Percentiles rank a stretch among this genome's conserved stretches.
Evolutionary conservation across 1,139 yeast genomes (phyloP).

Genomic region (Wickerhamiella infanticola): DNA sequence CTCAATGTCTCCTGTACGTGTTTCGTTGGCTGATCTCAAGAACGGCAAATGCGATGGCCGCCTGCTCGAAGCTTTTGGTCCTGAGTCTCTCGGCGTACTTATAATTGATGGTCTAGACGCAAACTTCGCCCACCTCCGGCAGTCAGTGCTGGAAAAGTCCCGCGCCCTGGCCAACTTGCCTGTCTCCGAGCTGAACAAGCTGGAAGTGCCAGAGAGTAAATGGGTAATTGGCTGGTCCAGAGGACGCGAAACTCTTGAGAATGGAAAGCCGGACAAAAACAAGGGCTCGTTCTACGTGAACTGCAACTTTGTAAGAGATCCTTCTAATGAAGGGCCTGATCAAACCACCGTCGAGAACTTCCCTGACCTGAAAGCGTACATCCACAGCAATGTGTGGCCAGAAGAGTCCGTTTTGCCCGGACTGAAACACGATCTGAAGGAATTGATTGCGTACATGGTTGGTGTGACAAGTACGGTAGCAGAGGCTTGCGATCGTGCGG

Average conservation of each 20-base stretch:
- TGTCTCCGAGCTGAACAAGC: conserved; percentile 20
- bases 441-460: conserved; percentile 33
- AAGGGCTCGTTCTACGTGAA: conserved; percentile 50
- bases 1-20: background rate
- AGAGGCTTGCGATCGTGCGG: conserved; percentile 36
- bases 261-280: conserved; percentile 32
- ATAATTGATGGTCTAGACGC: conserved; percentile 34
- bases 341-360: conserved; percentile 17
- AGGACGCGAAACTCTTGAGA: conserved; percentile 37
- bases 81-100: conserved; percentile 39
- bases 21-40: background rate
- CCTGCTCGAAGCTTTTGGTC: conserved; percentile 38
- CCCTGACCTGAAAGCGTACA: conserved; percentile 30
- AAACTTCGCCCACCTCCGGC: conserved; percentile 28
- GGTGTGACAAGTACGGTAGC: conserved; percentile 39
- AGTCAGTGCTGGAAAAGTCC: conserved; percentile 32
- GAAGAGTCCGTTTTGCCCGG: conserved; percentile 15
- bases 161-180: conserved; percentile 34
- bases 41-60: conserved; percentile 15
- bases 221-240: conserved; percentile 57
- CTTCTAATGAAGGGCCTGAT: conserved; percentile 33
- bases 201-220: conserved; percentile 35
- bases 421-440: conserved; percentile 19
- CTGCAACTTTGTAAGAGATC: conserved; percentile 35
- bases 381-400: conserved; percentile 44